phyloP scores from a whole-genome alignment of 345 rosid genomes.

The Theobroma cacao region DNA sequence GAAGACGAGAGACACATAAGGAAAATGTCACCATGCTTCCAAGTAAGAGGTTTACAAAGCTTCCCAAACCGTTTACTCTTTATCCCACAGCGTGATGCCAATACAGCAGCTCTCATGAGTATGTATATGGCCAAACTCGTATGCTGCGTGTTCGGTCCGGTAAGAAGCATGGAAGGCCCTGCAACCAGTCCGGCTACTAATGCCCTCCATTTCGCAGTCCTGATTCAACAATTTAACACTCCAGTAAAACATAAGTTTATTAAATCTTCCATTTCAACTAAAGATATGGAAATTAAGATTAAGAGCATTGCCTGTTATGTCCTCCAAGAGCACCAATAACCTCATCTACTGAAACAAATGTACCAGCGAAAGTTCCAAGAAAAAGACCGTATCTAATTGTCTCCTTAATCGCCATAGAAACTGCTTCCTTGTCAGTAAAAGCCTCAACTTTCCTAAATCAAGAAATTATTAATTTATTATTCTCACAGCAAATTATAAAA shows the following conservation, averaged over 20 bases:
- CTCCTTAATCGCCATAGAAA: constrained; percentile 67
- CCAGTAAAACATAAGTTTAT: constrained; percentile 12
- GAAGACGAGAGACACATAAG: constrained; percentile 97
- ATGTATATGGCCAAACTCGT: constrained; percentile 87
- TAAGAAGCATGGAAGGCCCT: constrained; percentile 94
- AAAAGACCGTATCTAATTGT: constrained; percentile 88
- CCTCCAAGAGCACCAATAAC: constrained; percentile 69
- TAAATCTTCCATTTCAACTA: neutral
- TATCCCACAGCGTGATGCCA: constrained; percentile 92
- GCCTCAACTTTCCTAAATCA: constrained; percentile 54
- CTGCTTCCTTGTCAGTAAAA: constrained; percentile 64
- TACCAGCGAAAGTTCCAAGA: constrained; percentile 89
- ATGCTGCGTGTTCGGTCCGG: constrained; percentile 78
- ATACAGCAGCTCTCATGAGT: constrained; percentile 89
- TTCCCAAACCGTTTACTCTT: constrained; percentile 78
- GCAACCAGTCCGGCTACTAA: constrained; percentile 84
- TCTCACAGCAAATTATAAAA: neutral
- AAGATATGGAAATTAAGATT: neutral
- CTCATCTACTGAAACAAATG: constrained; percentile 82
- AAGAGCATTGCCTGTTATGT: constrained; percentile 57
- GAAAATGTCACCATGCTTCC: constrained; percentile 95
- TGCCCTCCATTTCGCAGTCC: constrained; percentile 92
- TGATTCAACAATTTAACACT: constrained; percentile 23
- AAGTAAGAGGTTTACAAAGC: constrained; percentile 89
- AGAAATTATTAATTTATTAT: neutral